Evolutionary conservation across 352 stramenopile genomes (phyloP).

Genomic region (Globisporangium paroecandrum): DNA sequence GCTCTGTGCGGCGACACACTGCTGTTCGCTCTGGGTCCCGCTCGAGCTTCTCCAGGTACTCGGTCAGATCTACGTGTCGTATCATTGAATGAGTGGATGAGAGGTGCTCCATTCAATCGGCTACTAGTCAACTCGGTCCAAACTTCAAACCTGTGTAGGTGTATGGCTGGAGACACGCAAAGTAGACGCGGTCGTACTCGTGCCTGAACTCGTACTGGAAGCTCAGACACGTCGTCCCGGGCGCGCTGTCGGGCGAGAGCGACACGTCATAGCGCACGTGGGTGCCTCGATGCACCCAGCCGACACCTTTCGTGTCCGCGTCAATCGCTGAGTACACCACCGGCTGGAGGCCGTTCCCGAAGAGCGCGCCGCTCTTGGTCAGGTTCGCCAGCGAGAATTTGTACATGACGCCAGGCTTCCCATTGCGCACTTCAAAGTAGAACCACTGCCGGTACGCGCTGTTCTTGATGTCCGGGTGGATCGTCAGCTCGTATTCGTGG

Average conservation of each 20-base stretch:
- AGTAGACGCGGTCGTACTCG: conserved; percentile 70
- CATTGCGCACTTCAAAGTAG: conserved; percentile 85
- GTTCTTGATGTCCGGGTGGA: conserved; percentile 81
- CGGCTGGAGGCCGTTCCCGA: conserved; percentile 74
- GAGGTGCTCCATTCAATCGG: background rate
- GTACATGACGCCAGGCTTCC: conserved; percentile 39
- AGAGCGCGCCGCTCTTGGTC: conserved; percentile 79
- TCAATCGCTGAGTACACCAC: conserved; percentile 72
- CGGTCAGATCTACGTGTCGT: conserved; percentile 45
- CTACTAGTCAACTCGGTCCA: too few species aligned
- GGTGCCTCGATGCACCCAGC: conserved; percentile 61
- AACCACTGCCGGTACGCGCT: conserved; percentile 88
- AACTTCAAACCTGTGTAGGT: conserved; percentile 68
- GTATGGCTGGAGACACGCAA: conserved; percentile 85
- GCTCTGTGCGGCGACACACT: conserved; percentile 54
- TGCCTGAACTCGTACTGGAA: conserved; percentile 74
- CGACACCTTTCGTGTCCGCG: conserved; percentile 32
- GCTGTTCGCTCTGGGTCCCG: conserved; percentile 39
- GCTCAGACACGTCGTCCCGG: conserved; percentile 50
- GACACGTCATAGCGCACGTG: conserved; percentile 65
- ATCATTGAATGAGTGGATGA: background rate
- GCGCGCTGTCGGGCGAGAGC: conserved; percentile 26
- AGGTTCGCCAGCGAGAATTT: conserved; percentile 79
- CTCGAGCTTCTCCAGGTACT: conserved; percentile 67
- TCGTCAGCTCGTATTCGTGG: conserved; percentile 69